Base-by-base conservation (phyloP, 768 basidiomycete genomes). In the Cantharellus cinnabarinus region DNA sequence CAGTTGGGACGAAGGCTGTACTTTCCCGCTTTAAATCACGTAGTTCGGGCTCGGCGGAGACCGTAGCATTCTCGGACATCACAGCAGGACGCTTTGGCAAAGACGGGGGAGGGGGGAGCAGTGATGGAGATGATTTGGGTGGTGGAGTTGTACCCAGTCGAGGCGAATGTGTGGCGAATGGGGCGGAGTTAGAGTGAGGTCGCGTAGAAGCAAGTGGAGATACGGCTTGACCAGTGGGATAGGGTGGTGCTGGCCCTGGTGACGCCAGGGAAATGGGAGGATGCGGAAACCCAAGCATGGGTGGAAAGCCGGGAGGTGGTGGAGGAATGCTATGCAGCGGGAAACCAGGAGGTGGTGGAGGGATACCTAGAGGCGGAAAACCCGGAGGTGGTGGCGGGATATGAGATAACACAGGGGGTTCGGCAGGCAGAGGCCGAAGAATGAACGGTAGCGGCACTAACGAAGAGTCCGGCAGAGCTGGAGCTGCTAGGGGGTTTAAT, bases 1-100 rank as follows among this genome's bases (percentile, higher is more conserved):
- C 75, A 2, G 82, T 68, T 2, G 95, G 95, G 3, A 97, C 79
- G 65, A 99, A 98, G 0, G 86, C 80, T 0, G 89, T 94, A 4
- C 86, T 85, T 68, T 99, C 95, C 70, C 89, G 91, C 72, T 91
- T 89, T 62, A 98, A 74, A 70, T 99, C 89, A 10, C 94, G 85
- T 56, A 99, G 70, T 67, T 89, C 77, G 3, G 95, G 89, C 51
- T 75, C 89, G 2, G 91, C 90, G 29, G 79, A 82, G 57, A 97
- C 81, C 2, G 79, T 85, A 1, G 87, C 89, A 4, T 77, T 71
- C 1, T 73, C 74, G 14, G 74, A 50, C 0, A 15, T 15, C 40
- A 54, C 34, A 41, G 41, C 38, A 2, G 10, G 54, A 48, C 7
- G 55, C 38, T 4, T 48, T 50, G 10, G 57, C n/a, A 42, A 48